phyloP scores from a whole-genome alignment of 345 rosid species.

The Citrus inodora region DNA sequence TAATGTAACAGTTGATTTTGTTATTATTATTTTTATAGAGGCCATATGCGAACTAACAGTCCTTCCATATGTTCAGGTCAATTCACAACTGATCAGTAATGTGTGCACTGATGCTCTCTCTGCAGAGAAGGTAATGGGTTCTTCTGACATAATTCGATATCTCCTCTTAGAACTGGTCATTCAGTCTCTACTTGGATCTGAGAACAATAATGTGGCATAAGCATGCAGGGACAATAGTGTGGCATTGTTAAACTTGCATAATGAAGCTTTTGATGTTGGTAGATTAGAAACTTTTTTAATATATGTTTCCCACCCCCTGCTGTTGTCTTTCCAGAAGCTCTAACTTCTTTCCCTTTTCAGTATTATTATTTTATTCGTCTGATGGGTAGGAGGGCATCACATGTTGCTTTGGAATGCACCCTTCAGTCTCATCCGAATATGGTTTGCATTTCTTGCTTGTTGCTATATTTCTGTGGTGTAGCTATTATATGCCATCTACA shows the following conservation, averaged over 20 bases:
- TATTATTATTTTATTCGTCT: slow-evolving; percentile 97
- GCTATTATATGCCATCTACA: background rate
- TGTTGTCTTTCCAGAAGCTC: background rate
- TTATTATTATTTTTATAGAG: background rate
- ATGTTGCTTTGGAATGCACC: slow-evolving; percentile 96
- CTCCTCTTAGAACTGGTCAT: background rate
- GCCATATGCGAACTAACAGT: background rate
- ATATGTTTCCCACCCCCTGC: background rate
- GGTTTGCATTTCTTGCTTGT: slow-evolving; percentile 45
- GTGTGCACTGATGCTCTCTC: slow-evolving; percentile 97
- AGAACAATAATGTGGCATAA: background rate
- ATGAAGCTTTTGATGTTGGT: background rate
- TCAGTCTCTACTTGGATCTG: background rate
- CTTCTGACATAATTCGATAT: background rate
- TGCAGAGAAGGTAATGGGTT: slow-evolving; percentile 78
- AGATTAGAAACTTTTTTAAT: background rate
- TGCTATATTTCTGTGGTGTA: background rate
- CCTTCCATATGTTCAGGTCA: slow-evolving; percentile 50
- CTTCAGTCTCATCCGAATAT: slow-evolving; percentile 98
- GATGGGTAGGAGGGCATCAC: slow-evolving; percentile 96
- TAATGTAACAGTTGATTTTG: background rate
- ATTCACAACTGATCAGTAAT: slow-evolving; percentile 98
- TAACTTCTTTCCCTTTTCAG: slow-evolving; percentile 36
- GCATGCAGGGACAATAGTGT: background rate
- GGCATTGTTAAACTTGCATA: background rate